Evolutionary conservation across 805 yeast genomes (phyloP), one percentile per base, ranked within the genome.

Genomic region (Hanseniaspora taiwanica): DNA sequence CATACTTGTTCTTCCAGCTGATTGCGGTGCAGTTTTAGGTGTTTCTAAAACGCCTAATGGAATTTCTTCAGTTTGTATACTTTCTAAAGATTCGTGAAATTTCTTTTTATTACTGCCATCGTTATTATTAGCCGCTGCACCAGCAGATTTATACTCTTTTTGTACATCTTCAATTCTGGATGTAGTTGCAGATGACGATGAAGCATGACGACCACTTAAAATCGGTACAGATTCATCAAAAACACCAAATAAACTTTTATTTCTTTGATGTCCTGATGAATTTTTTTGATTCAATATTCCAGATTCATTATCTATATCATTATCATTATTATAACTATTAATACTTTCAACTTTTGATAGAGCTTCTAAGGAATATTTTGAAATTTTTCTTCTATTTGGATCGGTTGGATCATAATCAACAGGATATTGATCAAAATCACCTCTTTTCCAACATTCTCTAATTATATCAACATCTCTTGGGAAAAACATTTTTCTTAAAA

Each of bases 371-470:
- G 64, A 55, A 50, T 72, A 69, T 37, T 68, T 62, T 32, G 74
- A 64, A 23, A 79, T 62, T 44, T 68, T 68, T 13, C 64, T 66
- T 48, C 81, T 68, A 44, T 76, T 61, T 23, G 87, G 84, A 58
- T 81, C 87, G 2, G 93, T 81, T 35, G 93, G 93, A 55, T 81
- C 93, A 54, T 78, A 81, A 40, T 72, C 68, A 9, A 55, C 60
- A 9, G 86, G 86, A 53, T 76, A 81, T 27, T 69, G 74, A 43
- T 65, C 75, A 50, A 71, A 81, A 48, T 78, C 81, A 36, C 91
- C 91, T 40, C 69, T 64, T 20, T 59, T 58, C 48, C 74, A 77
- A 59, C 82, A 71, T 58, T 82, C 91, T 51, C 91, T 63, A 40
- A 82, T 69, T 46, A 82, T 76, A 50, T 81, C 89, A 44, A 77